Base-by-base conservation (phyloP, 805 yeast genomes). In the Pachysolen tannophilus region DNA sequence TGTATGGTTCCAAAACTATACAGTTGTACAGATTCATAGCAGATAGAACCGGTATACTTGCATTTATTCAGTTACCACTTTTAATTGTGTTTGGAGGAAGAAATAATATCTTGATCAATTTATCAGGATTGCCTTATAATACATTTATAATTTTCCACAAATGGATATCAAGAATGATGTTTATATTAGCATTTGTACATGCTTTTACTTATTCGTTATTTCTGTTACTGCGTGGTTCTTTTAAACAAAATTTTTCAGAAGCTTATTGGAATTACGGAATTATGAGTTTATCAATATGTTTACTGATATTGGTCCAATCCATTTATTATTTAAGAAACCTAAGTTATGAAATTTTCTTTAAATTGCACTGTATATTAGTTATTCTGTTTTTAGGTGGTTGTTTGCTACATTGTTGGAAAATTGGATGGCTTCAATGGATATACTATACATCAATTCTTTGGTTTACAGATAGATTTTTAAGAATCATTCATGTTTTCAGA, bases 51-150 rank as follows among this genome's bases (percentile, higher is more conserved):
- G 81, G 74, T 17, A 40, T 73, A n/a, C 54, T 72, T 47, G 58
- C 55, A 24, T 51, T 43, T 47, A 48, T 66, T 43, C 61, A 64
- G 39, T 41, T 65, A 29, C 82, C 83, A 3, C 52, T 70, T 21
- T 43, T 74, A 28, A 55, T 70, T 14, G 52, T 74, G 33, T 75
- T 76, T 51, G 80, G 78, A 2, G 71, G 78, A 26, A 52, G 81
- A 37, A 76, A 75, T 52, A 76, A 75, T 47, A 48, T 75, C 23
- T 53, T 75, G 37, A 65, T 66, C 35, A 67, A 72, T 66, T 14
- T 68, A 10, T 67, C 81, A 0, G 72, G 77, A 1, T 63, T 76
- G 67, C 61, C 58, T 29, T 67, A 53, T 46, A 53, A 63, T 20
- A 55, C 65, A 3, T 67, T 63, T 45, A 56, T 65, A 23, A 42